Evolutionary conservation across 139 green algal genomes (phyloP).

Genomic region (Chlamydomonas sp.): DNA sequence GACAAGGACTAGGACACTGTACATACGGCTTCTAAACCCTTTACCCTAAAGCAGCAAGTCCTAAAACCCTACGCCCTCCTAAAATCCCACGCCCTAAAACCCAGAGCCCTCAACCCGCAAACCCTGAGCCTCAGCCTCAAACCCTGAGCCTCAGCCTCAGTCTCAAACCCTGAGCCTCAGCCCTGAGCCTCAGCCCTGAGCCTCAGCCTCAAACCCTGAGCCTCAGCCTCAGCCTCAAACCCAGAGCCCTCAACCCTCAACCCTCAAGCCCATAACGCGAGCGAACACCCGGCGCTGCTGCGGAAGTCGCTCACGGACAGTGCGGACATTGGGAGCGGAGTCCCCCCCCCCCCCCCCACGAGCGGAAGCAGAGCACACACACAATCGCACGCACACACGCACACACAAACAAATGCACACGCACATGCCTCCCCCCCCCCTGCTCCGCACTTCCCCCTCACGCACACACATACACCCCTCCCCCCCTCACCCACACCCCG

Average conservation of each 20-base stretch:
- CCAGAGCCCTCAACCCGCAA: conserved; percentile 10
- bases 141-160: too few relatives aligned
- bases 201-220: too few relatives aligned
- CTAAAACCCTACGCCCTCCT: background rate
- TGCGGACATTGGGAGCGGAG: background rate
- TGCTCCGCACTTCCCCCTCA: background rate
- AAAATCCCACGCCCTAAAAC: conserved; percentile 10
- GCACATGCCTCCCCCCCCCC: background rate
- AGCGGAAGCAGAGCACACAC: background rate
- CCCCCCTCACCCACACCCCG: background rate
- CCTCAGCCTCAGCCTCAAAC: background rate
- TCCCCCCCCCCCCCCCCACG: too few relatives aligned
- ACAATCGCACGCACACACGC: background rate
- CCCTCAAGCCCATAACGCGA: too few relatives aligned
- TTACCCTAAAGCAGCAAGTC: background rate
- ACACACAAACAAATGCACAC: background rate
- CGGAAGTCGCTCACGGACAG: too few relatives aligned
- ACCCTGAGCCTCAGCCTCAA: too few relatives aligned
- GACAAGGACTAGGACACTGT: too few relatives aligned
- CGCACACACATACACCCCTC: background rate
- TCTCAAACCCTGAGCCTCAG: background rate
- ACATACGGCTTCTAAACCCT: too few relatives aligned
- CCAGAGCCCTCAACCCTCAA: background rate
- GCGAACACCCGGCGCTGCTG: background rate
- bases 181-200: background rate